Evolutionary conservation across 352 stramenopile species (phyloP), one percentile per base, ranked within the genome.

Genomic region (Phytophthora niederhauseri): DNA sequence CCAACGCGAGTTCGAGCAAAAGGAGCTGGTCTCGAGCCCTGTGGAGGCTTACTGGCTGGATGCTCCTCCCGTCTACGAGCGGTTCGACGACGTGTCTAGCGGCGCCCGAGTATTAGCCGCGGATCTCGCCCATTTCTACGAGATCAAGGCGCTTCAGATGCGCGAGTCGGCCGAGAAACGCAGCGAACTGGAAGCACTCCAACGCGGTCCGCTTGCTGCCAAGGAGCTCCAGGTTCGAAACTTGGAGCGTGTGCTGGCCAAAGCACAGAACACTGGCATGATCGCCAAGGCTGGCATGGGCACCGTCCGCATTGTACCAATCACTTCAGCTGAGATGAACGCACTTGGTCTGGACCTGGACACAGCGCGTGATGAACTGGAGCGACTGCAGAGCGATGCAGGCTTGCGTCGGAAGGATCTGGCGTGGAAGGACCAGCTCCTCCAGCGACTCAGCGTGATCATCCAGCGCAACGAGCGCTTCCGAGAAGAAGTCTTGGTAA

Each of bases 381-480:
- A 79, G 7, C 64, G 73, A 3, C 17, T 81, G 19, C 65, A 89
- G 53, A 75, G 75, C 58, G 72, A 88, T 19, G 59, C 80, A n/a
- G 52, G 57, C 1, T 55, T 87, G n/a, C 46, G 62, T 7, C 63
- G 62, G 0, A 75, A 89, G 19, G 72, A 87, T 43, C 62, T 93
- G 19, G 61, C 59, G 0, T 91, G 82, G 83, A 90, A 86, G 41
- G 85, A 93, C 53, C 78, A 84, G 43, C 60, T 91, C 30, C 67
- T 93, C 12, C 85, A 93, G 57, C 85, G 80, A 8, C 30, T 93
- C 19, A 89, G 81, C 36, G 77, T 90, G 17, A 61, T 90, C 6
- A 86, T 91, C 65, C 87, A 93, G 67, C 79, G 85, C 15, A 93
- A 93, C 36, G 83, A 89, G 61, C 75, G 68, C 1, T 91, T 93